A percentile compares a stretch with the other conserved stretches of the same genome.
phyloP scores from a whole-genome alignment of 1,284 basidiomycete species.

The Sparassis latifolia region DNA sequence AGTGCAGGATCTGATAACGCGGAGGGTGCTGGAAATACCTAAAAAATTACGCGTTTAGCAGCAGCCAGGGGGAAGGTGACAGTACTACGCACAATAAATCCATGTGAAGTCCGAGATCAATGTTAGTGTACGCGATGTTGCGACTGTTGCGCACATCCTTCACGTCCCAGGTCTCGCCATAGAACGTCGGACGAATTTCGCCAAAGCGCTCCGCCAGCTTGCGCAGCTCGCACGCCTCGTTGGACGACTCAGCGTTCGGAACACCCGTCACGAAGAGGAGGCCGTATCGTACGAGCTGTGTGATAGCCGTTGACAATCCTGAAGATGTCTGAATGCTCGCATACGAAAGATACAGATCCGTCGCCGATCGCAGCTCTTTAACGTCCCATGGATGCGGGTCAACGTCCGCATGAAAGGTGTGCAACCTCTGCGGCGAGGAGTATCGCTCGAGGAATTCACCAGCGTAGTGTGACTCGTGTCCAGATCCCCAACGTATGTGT shows the following conservation, averaged over 20 bases:
- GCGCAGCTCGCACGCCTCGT: conserved; percentile 60
- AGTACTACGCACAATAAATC: conserved; percentile 69
- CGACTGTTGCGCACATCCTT: conserved; percentile 67
- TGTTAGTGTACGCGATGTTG: conserved; percentile 95
- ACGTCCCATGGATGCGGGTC: conserved; percentile 30
- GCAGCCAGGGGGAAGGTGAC: background rate
- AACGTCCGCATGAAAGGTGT: conserved; percentile 35
- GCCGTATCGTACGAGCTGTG: conserved; percentile 50
- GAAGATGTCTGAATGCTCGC: conserved; percentile 32
- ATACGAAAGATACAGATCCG: conserved; percentile 48
- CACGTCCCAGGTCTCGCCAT: conserved; percentile 90
- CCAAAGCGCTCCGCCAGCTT: conserved; percentile 65
- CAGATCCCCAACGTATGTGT: conserved; percentile 50
- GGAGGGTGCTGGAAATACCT: conserved; percentile 90
- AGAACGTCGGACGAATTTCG: conserved; percentile 83
- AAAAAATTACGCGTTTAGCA: background rate
- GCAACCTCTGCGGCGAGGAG: conserved; percentile 19
- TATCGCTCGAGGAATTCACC: conserved; percentile 42
- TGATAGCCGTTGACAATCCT: conserved; percentile 44
- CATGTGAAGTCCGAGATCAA: conserved; percentile 89
- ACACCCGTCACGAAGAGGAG: conserved; percentile 54
- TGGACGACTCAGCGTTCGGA: conserved; percentile 45
- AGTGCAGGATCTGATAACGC: conserved; percentile 89
- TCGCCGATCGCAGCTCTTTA: conserved; percentile 26
- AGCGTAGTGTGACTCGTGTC: conserved; percentile 50